Percentiles rank a stretch among this genome's conserved stretches.
Conservation (phyloP, 352 stramenopile species). For the Globisporangium alternatum region DNA sequence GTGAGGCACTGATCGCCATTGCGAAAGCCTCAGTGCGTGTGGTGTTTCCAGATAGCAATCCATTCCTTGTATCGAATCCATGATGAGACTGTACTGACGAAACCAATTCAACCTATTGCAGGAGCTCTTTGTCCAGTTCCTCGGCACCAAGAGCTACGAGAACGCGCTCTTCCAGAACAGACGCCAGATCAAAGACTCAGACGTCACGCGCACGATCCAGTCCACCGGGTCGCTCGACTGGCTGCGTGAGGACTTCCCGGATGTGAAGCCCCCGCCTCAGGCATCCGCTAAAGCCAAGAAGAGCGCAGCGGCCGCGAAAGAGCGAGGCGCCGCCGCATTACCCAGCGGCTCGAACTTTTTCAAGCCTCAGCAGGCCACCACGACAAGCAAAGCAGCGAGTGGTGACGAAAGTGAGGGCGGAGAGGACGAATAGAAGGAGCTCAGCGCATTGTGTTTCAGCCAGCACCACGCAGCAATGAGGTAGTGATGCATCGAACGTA, state of each 20-base stretch:
- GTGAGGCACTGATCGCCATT: constrained; percentile 91
- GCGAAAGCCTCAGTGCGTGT: constrained; percentile 84
- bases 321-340: constrained; percentile 16
- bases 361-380: constrained; percentile 16
- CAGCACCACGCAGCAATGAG: not conserved
- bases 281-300: constrained; percentile 23
- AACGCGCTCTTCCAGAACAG: constrained; percentile 82
- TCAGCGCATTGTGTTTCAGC: not conserved
- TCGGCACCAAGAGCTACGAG: constrained; percentile 89
- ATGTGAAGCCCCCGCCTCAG: constrained; percentile 31
- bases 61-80: not conserved
- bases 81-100: not conserved
- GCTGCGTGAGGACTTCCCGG: constrained; percentile 83
- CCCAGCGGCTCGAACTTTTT: constrained; percentile 55
- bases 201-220: constrained; percentile 79
- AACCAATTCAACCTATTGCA: constrained; percentile 16
- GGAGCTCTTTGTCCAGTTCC: constrained; percentile 89
- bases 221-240: constrained; percentile 74
- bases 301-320: constrained; percentile 21
- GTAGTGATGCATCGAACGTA: constrained; percentile 4
- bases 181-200: constrained; percentile 72
- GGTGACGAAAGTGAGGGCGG: not conserved
- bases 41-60: not conserved
- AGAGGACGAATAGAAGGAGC: not conserved
- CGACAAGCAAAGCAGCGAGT: constrained; percentile 2